Evolutionary conservation across 202 grass and related monocot species (phyloP).

Genomic region (Carex arenaria): DNA sequence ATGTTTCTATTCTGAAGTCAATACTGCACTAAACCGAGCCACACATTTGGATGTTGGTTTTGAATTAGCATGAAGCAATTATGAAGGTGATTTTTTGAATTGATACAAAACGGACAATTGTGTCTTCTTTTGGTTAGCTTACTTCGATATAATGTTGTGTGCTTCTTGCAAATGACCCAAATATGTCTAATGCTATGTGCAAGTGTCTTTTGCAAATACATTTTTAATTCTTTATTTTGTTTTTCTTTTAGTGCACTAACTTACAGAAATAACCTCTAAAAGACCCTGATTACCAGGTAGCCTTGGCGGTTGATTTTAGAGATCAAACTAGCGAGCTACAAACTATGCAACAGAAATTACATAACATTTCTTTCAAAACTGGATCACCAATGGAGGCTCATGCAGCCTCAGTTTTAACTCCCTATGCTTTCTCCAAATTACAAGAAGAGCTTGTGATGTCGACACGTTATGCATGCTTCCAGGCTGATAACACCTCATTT

Average conservation of each 20-base stretch:
- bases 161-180: not conserved
- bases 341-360: slow-evolving; percentile 42
- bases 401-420: slow-evolving; percentile 48
- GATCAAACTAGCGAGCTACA: slow-evolving; percentile 48
- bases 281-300: slow-evolving; percentile 28
- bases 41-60: not conserved
- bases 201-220: not conserved
- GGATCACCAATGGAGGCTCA: slow-evolving; percentile 64
- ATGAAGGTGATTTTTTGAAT: not conserved
- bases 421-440: slow-evolving; percentile 48
- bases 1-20: not conserved
- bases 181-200: not conserved
- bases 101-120: not conserved
- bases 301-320: slow-evolving; percentile 39
- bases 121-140: not conserved
- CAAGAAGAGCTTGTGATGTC: slow-evolving; percentile 64
- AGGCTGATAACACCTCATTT: slow-evolving; percentile 42
- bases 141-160: not conserved
- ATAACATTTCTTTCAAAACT: slow-evolving; percentile 46
- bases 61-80: not conserved
- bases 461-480: slow-evolving; percentile 40
- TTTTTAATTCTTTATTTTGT: not conserved
- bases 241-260: not conserved
- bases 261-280: slow-evolving; percentile 1
- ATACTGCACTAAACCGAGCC: not conserved